These are phyloP conservation scores for Dimargaris cristalligena DNA, from an alignment of 192 early-diverging fungal species.

Conservation along the genomic window DNA sequence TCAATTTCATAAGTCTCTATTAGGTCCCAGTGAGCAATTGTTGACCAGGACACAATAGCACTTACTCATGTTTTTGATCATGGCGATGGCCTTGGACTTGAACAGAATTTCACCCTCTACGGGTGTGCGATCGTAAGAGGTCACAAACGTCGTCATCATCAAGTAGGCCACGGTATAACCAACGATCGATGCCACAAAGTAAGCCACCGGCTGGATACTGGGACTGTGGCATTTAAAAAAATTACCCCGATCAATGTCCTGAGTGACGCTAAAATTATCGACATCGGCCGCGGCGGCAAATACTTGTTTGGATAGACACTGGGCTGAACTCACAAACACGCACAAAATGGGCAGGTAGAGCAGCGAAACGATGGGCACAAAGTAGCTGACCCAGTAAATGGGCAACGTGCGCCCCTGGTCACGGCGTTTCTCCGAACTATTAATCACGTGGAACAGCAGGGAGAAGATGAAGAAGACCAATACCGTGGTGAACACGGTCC, in stretches of 20 bases:
- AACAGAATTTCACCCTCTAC: conserved; percentile 52
- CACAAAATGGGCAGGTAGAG: conserved; percentile 36
- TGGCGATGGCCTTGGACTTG: conserved; percentile 51
- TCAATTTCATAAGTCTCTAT: too few relatives aligned
- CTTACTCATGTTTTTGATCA: conserved; percentile 53
- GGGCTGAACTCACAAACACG: conserved; percentile 32
- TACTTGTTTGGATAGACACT: conserved; percentile 26
- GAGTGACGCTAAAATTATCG: conserved; percentile 20
- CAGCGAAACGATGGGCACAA: conserved; percentile 30
- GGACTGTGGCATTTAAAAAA: conserved; percentile 29
- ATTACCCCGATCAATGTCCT: conserved; percentile 16
- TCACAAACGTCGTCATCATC: conserved; percentile 48
- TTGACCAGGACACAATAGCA: too few relatives aligned
- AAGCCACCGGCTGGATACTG: conserved; percentile 31
- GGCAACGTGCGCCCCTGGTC: conserved; percentile 21
- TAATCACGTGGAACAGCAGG: conserved; percentile 21
- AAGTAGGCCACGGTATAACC: conserved; percentile 47
- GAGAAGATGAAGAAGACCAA: conserved; percentile 19
- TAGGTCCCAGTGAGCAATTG: too few relatives aligned
- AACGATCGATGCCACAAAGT: conserved; percentile 37
- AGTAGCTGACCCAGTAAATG: conserved; percentile 32
- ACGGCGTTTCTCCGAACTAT: conserved; percentile 13
- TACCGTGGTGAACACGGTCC: conserved; percentile 23
- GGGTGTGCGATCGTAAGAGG: conserved; percentile 52
- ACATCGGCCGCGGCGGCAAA: conserved; percentile 13